Conservation (phyloP, 306 rosid species). For the Cajanus cajan region DNA sequence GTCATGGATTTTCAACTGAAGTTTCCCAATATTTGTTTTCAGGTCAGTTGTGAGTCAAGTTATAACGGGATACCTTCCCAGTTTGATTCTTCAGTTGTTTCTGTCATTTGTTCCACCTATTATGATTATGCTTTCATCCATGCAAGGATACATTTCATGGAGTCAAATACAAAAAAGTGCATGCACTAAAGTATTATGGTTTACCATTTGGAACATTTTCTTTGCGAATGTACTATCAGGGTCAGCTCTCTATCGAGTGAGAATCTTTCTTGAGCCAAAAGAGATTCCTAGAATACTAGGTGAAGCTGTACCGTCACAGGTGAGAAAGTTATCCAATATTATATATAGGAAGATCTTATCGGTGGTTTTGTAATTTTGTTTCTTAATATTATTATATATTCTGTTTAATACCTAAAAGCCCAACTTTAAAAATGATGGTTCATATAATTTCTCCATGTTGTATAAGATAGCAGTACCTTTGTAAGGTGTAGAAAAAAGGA, state of each 20-base stretch:
- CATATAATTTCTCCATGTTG: background rate
- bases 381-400: background rate
- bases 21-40: conserved; percentile 34
- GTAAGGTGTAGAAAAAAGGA: no score
- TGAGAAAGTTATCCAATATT: conserved; percentile 34
- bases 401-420: background rate
- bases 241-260: conserved; percentile 62
- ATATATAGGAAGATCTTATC: background rate
- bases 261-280: conserved; percentile 73
- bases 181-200: conserved; percentile 67
- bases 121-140: conserved; percentile 71
- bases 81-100: conserved; percentile 76
- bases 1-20: conserved; percentile 8
- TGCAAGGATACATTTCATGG: conserved; percentile 70
- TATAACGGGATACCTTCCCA: conserved; percentile 91
- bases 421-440: background rate
- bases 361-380: background rate
- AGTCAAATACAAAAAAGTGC: conserved; percentile 76
- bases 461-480: background rate
- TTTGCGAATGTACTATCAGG: conserved; percentile 88
- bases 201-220: conserved; percentile 88
- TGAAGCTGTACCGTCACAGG: conserved; percentile 88
- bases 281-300: conserved; percentile 67
- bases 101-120: conserved; percentile 63
- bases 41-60: conserved; percentile 74